Evolutionary conservation across 208 protist genomes (phyloP).

Genomic region (Paratrypanosoma confusum): DNA sequence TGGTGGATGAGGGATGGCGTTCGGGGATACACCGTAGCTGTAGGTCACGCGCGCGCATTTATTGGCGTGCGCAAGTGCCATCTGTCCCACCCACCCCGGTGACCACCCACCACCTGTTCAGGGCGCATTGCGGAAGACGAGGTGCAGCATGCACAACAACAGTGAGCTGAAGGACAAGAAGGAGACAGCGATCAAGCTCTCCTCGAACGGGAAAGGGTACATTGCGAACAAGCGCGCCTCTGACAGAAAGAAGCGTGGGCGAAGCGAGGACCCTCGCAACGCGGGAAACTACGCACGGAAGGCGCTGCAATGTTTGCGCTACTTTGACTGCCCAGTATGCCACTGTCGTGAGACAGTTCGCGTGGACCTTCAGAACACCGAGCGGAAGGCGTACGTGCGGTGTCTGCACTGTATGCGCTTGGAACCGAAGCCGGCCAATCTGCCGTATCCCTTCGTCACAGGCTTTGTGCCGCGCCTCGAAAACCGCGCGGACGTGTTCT

Average conservation of each 20-base stretch:
- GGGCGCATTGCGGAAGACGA: too few species aligned
- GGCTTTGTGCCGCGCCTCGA: conserved; percentile 53
- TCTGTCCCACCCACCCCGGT: too few species aligned
- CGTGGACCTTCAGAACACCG: conserved; percentile 41
- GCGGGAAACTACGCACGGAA: conserved; percentile 38
- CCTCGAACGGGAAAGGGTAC: conserved; percentile 3
- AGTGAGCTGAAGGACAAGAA: conserved; percentile 18
- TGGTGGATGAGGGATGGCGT: too few species aligned
- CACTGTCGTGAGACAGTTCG: conserved; percentile 48
- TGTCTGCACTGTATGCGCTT: conserved; percentile 63
- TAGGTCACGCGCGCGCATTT: too few species aligned
- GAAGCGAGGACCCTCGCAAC: too few species aligned
- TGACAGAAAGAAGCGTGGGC: too few species aligned
- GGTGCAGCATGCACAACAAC: conserved; percentile 23
- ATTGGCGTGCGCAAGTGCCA: too few species aligned
- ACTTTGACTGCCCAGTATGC: conserved; percentile 79
- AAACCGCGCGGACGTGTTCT: conserved; percentile 79
- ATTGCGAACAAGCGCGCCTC: conserved; percentile 4
- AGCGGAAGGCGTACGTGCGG: conserved; percentile 33
- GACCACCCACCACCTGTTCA: too few species aligned
- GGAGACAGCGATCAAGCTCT: conserved; percentile 13
- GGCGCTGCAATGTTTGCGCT: conserved; percentile 40
- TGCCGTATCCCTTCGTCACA: conserved; percentile 64
- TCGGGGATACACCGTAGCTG: too few species aligned
- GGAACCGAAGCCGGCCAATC: conserved; percentile 30